Conservation (phyloP, 106 monocot species). For the Dendrobium officinale region DNA sequence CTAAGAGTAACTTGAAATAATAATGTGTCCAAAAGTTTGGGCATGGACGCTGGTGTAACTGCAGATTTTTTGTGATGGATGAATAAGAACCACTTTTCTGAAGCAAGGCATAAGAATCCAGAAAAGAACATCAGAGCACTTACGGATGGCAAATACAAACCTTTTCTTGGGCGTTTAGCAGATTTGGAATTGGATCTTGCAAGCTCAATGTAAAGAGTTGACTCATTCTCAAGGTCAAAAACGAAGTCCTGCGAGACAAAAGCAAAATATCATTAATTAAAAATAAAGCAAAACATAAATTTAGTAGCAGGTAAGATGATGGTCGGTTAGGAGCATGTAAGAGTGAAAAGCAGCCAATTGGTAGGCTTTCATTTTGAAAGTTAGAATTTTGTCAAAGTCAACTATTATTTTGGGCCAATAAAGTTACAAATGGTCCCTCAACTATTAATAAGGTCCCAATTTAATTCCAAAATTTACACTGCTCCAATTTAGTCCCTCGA, state of each 20-base stretch:
- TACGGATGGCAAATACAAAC: conserved; percentile 19
- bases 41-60: neutral
- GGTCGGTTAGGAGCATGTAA: neutral
- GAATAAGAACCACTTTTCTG: neutral
- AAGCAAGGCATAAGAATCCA: neutral
- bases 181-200: conserved; percentile 79
- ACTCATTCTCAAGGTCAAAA: conserved; percentile 84
- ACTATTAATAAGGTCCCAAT: too few relatives aligned
- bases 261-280: neutral
- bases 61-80: neutral
- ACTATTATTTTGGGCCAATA: neutral
- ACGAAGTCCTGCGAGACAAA: conserved; percentile 41
- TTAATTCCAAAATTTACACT: too few relatives aligned
- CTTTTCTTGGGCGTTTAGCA: conserved; percentile 57
- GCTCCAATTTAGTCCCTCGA: too few relatives aligned
- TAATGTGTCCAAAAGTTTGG: neutral
- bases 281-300: neutral
- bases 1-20: neutral
- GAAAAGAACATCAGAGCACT: neutral
- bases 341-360: neutral
- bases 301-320: neutral
- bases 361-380: neutral
- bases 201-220: conserved; percentile 63
- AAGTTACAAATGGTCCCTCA: too few relatives aligned
- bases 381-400: too few relatives aligned